Conservation (phyloP, 768 basidiomycete species). For the Candolleomyces eurysporus region DNA sequence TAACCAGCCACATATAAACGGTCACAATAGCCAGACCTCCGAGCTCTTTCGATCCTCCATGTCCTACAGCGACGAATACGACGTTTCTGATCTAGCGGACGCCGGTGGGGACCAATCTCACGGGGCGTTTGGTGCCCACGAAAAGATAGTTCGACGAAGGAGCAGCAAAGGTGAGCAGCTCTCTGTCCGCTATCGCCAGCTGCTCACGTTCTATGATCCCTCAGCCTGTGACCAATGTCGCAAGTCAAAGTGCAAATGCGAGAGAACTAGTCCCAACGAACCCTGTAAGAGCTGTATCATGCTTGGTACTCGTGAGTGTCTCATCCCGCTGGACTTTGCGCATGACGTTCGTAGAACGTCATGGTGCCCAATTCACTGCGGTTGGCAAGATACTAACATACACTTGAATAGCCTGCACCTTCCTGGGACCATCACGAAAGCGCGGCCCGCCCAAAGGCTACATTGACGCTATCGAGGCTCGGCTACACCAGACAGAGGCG, state of each 20-base stretch:
- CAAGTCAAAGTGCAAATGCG: conserved; percentile 90
- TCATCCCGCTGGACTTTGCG: neutral
- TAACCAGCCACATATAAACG: conserved; percentile 7
- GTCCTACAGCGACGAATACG: conserved; percentile 62
- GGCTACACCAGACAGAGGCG: conserved; percentile 88
- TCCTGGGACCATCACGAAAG: conserved; percentile 75
- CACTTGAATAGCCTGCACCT: conserved; percentile 59
- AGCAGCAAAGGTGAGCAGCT: conserved; percentile 66
- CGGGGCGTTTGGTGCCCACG: conserved; percentile 20
- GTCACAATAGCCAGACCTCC: conserved; percentile 13
- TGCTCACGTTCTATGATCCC: conserved; percentile 7
- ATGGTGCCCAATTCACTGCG: neutral
- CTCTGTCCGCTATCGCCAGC: neutral
- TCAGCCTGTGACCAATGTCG: conserved; percentile 86
- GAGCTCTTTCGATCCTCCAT: conserved; percentile 23
- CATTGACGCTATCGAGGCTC: conserved; percentile 91
- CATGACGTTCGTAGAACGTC: neutral
- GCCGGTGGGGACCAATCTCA: conserved; percentile 27
- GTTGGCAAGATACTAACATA: conserved; percentile 9
- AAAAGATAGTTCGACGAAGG: conserved; percentile 62
- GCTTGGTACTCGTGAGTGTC: conserved; percentile 61
- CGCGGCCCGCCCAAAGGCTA: conserved; percentile 92
- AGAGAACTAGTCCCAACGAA: conserved; percentile 56
- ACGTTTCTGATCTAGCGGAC: conserved; percentile 52
- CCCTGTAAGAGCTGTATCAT: conserved; percentile 77